These are phyloP conservation scores for Hortaea sp. DNA, from an alignment of 2,329 filamentous ascomycete genomes.

Conservation along the genomic window DNA sequence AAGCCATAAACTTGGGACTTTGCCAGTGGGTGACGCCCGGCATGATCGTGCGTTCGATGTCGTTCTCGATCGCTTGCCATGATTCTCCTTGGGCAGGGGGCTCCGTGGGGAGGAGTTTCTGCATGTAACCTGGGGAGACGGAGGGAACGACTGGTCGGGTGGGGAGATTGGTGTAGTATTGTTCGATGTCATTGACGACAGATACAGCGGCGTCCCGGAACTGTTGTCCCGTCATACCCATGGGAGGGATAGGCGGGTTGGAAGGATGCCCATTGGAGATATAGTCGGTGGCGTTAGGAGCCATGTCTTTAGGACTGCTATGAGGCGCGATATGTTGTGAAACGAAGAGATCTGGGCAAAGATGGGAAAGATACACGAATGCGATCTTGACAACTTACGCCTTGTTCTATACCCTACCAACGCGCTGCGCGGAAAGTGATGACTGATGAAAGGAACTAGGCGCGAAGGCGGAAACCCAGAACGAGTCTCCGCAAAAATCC, in stretches of 20 bases:
- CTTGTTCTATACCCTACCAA: too few species aligned
- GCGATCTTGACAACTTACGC: too few species aligned
- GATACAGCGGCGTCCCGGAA: conserved; percentile 69
- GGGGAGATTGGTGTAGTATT: conserved; percentile 70
- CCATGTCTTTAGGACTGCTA: too few species aligned
- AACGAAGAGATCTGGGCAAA: too few species aligned
- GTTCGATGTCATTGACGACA: conserved; percentile 74
- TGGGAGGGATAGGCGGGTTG: conserved; percentile 15
- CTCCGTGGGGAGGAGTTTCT: conserved; percentile 60
- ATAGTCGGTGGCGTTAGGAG: too few species aligned
- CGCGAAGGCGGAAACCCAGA: too few species aligned
- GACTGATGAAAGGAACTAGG: too few species aligned
- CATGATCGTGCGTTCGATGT: conserved; percentile 78
- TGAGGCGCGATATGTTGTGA: too few species aligned
- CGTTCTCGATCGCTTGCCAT: conserved; percentile 71
- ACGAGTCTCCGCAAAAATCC: too few species aligned
- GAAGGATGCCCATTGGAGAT: too few species aligned
- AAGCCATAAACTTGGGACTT: conserved; percentile 89
- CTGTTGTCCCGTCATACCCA: conserved; percentile 64
- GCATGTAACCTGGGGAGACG: conserved; percentile 77
- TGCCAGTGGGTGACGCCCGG: conserved; percentile 94
- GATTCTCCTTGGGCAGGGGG: conserved; percentile 58
- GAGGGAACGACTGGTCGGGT: conserved; percentile 63
- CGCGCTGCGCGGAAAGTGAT: too few species aligned
- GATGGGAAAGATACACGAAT: too few species aligned